Evolutionary conservation across 2,329 filamentous ascomycete genomes (phyloP).

Genomic region (Leptosphaerulina australis): DNA sequence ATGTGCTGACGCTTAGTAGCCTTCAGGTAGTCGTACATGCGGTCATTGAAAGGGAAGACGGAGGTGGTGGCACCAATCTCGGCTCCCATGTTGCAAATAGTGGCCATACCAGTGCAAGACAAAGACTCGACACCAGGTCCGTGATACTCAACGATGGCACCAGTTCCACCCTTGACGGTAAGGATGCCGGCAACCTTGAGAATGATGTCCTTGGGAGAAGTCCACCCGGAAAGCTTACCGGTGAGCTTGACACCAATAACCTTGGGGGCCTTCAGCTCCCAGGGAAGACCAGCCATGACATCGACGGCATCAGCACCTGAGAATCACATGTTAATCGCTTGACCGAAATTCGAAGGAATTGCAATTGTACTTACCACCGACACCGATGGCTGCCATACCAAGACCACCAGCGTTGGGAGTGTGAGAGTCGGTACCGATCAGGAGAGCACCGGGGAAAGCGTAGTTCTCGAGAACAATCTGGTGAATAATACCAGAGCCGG

Average conservation of each 20-base stretch:
- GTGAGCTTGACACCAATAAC: constrained; percentile 96
- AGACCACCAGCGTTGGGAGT: constrained; percentile 97
- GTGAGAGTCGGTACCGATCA: constrained; percentile 98
- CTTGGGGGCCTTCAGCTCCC: constrained; percentile 98
- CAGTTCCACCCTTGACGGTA: constrained; percentile 97
- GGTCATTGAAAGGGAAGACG: constrained; percentile 96
- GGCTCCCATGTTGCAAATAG: constrained; percentile 63
- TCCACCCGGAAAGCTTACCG: constrained; percentile 87
- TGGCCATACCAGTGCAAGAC: constrained; percentile 85
- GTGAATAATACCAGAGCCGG: constrained; percentile 98
- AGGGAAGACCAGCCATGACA: constrained; percentile 95
- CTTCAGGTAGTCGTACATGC: constrained; percentile 93
- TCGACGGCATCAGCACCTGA: constrained; percentile 90
- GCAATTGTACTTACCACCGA: constrained; percentile 63
- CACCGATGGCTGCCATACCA: constrained; percentile 92
- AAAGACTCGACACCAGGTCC: constrained; percentile 75
- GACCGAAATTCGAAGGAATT: background rate
- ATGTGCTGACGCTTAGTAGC: constrained; percentile 91
- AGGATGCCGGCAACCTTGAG: constrained; percentile 96
- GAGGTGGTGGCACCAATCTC: constrained; percentile 85
- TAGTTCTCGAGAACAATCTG: constrained; percentile 99
- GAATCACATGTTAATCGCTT: constrained; percentile 3
- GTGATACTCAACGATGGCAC: constrained; percentile 82
- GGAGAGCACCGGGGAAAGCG: constrained; percentile 95
- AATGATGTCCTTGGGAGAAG: constrained; percentile 94